Conservation (phyloP, 768 basidiomycete species). For the Hericium coralloides region DNA sequence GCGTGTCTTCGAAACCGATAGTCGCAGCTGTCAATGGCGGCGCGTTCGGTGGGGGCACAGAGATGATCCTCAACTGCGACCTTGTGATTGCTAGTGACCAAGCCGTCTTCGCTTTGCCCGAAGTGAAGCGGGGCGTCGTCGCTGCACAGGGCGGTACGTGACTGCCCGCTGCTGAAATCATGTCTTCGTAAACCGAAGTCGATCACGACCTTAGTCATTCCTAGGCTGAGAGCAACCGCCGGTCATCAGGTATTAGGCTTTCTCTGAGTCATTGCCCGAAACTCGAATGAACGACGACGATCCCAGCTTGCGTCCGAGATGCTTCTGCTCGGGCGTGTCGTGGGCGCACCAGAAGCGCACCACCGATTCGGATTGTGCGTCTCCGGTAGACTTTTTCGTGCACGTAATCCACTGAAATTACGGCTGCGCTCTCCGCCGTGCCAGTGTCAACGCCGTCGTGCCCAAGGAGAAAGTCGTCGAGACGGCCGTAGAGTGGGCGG, state of each 20-base stretch:
- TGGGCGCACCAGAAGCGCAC: conserved; percentile 60
- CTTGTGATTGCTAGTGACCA: conserved; percentile 60
- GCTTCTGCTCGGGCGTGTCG: conserved; percentile 61
- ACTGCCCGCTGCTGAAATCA: background rate
- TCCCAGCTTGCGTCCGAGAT: conserved; percentile 66
- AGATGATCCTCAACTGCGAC: conserved; percentile 61
- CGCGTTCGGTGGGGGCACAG: conserved; percentile 27
- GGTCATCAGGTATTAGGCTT: conserved; percentile 63
- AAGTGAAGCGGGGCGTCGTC: conserved; percentile 70
- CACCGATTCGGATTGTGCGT: conserved; percentile 65
- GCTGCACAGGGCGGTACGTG: conserved; percentile 61
- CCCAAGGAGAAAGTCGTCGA: conserved; percentile 44
- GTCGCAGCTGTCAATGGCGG: conserved; percentile 79
- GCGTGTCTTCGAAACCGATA: conserved; percentile 60
- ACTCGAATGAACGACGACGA: background rate
- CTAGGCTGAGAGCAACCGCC: conserved; percentile 51
- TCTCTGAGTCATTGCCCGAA: background rate
- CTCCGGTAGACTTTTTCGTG: conserved; percentile 7
- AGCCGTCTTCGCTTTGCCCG: conserved; percentile 65
- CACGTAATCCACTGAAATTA: conserved; percentile 2
- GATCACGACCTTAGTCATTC: conserved; percentile 37
- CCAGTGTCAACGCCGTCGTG: conserved; percentile 66
- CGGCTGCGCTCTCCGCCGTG: background rate
- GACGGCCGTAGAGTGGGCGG: conserved; percentile 54
- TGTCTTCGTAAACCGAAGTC: background rate